phyloP scores from a whole-genome alignment of 345 rosid genomes.

The Lepidium aucheri region DNA sequence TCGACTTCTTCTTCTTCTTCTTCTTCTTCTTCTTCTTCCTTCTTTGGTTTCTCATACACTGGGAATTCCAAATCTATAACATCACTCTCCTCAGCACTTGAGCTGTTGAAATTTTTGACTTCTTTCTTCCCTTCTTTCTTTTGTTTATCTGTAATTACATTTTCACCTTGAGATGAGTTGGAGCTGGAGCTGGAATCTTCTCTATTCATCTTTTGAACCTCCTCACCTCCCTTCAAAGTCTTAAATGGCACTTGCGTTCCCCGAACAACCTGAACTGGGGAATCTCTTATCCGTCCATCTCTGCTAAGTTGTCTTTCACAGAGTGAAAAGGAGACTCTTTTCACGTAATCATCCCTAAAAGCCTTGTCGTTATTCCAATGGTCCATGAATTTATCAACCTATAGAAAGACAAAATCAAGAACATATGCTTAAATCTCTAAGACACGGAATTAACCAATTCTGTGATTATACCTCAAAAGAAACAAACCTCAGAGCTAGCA shows the following conservation, averaged over 20 bases:
- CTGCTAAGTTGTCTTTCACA: conserved; percentile 54
- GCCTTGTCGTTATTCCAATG: conserved; percentile 57
- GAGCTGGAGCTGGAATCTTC: conserved; percentile 53
- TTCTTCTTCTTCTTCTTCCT: conserved; percentile 36
- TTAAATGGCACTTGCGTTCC: conserved; percentile 24
- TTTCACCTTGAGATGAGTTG: conserved; percentile 33
- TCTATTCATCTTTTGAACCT: conserved; percentile 29
- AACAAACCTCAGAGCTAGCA: conserved; percentile 47
- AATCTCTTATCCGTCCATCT: conserved; percentile 74
- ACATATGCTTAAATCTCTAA: conserved; percentile 16
- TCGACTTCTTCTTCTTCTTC: conserved; percentile 43
- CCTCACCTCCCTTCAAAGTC: conserved; percentile 30
- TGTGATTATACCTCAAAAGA: not conserved
- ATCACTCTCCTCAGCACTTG: conserved; percentile 34
- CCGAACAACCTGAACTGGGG: conserved; percentile 36
- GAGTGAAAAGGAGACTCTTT: conserved; percentile 53
- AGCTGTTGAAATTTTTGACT: conserved; percentile 23
- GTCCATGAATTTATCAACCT: conserved; percentile 73
- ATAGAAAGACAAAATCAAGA: conserved; percentile 1
- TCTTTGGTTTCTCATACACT: conserved; percentile 25
- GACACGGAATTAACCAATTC: not conserved
- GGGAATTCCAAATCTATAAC: conserved; percentile 29
- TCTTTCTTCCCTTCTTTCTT: conserved; percentile 37
- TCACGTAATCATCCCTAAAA: conserved; percentile 77
- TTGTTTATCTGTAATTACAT: conserved; percentile 25